Conservation (phyloP, 345 rosid species). For the Eucalyptus caleyi region DNA sequence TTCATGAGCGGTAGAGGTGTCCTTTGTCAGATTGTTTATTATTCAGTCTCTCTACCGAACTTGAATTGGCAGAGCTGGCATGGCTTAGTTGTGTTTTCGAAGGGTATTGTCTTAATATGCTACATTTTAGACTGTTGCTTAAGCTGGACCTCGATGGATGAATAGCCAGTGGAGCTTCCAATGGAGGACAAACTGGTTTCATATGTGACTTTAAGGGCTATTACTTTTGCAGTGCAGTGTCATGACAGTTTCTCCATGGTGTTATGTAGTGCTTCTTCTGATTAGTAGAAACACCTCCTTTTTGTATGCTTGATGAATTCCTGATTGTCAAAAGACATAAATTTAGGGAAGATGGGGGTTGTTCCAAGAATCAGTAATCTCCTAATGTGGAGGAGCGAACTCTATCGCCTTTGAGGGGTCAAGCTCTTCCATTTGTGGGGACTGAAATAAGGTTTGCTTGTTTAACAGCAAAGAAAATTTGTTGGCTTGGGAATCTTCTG, state of each 20-base stretch:
- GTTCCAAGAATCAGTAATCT: conserved; percentile 1
- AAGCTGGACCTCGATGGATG: not conserved
- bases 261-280: not conserved
- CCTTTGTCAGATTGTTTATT: not conserved
- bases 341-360: conserved; percentile 17
- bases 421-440: not conserved
- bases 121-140: not conserved
- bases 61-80: not conserved
- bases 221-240: not conserved
- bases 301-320: conserved; percentile 13
- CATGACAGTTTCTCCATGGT: not conserved
- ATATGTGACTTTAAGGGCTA: not conserved
- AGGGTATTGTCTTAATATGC: not conserved
- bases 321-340: conserved; percentile 27
- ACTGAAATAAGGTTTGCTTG: not conserved
- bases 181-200: not conserved
- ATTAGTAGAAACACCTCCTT: not conserved
- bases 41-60: not conserved
- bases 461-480: not conserved
- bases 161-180: not conserved
- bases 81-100: not conserved
- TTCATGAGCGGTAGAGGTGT: not conserved
- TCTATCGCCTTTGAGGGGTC: not conserved
- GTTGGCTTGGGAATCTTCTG: not conserved
- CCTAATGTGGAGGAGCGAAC: not conserved